Percentiles rank a stretch among this genome's conserved stretches.
These are phyloP conservation scores for Sclerotiophoma versabilis DNA, from an alignment of 2,329 filamentous ascomycete genomes.

Conservation along the genomic window DNA sequence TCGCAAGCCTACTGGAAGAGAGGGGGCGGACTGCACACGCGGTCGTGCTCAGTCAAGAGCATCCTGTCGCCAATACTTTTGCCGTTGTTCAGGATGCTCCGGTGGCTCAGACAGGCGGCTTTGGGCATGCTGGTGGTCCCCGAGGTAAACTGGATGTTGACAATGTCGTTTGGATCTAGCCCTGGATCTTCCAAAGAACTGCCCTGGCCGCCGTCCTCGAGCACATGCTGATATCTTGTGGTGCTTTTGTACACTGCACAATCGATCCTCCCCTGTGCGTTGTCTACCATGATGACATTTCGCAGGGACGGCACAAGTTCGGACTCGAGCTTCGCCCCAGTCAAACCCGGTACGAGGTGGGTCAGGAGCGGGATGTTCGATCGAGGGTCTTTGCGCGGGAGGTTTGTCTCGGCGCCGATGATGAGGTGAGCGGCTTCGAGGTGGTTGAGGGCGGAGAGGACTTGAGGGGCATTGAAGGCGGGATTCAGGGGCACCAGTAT, in stretches of 20 bases:
- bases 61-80: constrained; percentile 83
- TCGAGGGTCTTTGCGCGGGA: constrained; percentile 69
- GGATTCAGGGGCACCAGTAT: constrained; percentile 94
- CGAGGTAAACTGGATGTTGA: constrained; percentile 97
- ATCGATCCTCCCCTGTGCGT: constrained; percentile 66
- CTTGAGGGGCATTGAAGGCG: constrained; percentile 80
- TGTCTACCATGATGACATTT: constrained; percentile 79
- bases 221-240: constrained; percentile 55
- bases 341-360: constrained; percentile 60
- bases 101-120: constrained; percentile 86
- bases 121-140: constrained; percentile 93
- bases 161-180: constrained; percentile 70
- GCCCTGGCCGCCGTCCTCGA: constrained; percentile 54
- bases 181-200: constrained; percentile 56
- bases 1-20: constrained; percentile 53
- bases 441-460: constrained; percentile 78
- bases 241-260: constrained; percentile 41
- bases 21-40: constrained; percentile 69
- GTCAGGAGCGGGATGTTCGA: constrained; percentile 66
- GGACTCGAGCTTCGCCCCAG: constrained; percentile 57
- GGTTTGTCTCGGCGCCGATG: constrained; percentile 85
- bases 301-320: constrained; percentile 71
- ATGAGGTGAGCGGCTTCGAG: constrained; percentile 77
- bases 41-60: constrained; percentile 75
- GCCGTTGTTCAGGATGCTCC: constrained; percentile 91